Percentiles rank a stretch among this genome's conserved stretches.
phyloP scores from a whole-genome alignment of 371 early-diverging fungal species.

The Mucor piriformis region DNA sequence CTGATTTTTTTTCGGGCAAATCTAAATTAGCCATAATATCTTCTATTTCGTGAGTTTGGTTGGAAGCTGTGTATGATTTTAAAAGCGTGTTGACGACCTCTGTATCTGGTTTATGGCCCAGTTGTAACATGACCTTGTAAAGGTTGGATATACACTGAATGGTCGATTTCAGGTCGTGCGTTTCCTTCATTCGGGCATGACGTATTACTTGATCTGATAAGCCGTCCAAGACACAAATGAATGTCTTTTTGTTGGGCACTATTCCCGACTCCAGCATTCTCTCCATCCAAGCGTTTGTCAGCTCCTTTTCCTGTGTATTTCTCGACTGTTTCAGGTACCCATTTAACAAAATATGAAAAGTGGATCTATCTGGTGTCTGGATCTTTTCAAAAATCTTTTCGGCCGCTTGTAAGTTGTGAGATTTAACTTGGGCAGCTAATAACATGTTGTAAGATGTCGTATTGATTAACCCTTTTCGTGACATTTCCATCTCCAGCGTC shows the following conservation, averaged over 20 bases:
- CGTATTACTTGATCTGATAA: slow-evolving; percentile 22
- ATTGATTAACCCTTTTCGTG: slow-evolving; percentile 19
- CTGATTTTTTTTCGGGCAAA: slow-evolving; percentile 17
- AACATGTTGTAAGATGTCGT: slow-evolving; percentile 34
- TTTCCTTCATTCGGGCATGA: slow-evolving; percentile 16
- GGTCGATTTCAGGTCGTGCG: slow-evolving; percentile 12
- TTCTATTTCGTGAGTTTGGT: slow-evolving; percentile 27
- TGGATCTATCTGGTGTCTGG: slow-evolving; percentile 25
- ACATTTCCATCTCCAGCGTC: slow-evolving; percentile 25
- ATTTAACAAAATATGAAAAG: slow-evolving; percentile 31
- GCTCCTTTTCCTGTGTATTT: slow-evolving; percentile 12
- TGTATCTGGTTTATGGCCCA: slow-evolving; percentile 25
- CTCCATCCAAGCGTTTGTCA: slow-evolving; percentile 32
- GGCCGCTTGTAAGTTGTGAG: slow-evolving; percentile 14
- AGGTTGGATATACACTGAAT: slow-evolving; percentile 20
- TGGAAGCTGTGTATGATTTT: slow-evolving; percentile 24
- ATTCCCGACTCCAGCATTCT: slow-evolving; percentile 27
- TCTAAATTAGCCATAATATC: slow-evolving; percentile 21
- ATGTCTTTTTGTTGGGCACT: slow-evolving; percentile 26
- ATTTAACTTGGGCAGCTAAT: slow-evolving; percentile 29
- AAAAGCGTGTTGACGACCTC: slow-evolving; percentile 24
- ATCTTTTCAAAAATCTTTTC: slow-evolving; percentile 23
- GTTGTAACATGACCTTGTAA: slow-evolving; percentile 19
- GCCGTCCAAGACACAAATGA: slow-evolving; percentile 28
- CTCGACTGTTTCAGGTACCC: slow-evolving; percentile 20